These are phyloP conservation scores for Lindgomyces ingoldianus DNA, from an alignment of 495 filamentous ascomycete genomes.

Conservation along the genomic window DNA sequence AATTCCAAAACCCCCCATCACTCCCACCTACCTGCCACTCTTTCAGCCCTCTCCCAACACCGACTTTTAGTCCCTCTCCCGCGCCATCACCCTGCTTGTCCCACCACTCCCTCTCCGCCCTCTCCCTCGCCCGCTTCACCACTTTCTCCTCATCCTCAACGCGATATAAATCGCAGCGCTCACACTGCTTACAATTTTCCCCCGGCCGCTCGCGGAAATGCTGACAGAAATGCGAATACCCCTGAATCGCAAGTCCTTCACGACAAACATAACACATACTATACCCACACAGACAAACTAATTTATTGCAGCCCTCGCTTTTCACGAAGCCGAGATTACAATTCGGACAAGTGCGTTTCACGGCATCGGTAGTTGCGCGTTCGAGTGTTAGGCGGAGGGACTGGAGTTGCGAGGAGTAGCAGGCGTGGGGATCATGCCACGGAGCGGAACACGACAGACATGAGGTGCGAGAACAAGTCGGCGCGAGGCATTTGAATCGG, in stretches of 20 bases:
- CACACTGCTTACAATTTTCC: slow-evolving; percentile 72
- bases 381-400: slow-evolving; percentile 86
- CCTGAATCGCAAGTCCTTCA: slow-evolving; percentile 58
- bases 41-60: slow-evolving; percentile 5
- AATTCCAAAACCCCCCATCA: slow-evolving; percentile 9
- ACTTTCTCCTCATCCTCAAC: slow-evolving; percentile 81
- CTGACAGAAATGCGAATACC: slow-evolving; percentile 91
- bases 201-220: slow-evolving; percentile 84
- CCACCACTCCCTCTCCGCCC: slow-evolving; percentile 81
- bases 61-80: slow-evolving; percentile 18
- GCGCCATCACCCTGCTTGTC: slow-evolving; percentile 59
- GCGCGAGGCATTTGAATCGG: slow-evolving; percentile 71
- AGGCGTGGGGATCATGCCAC: slow-evolving; percentile 69
- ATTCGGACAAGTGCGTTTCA: slow-evolving; percentile 91
- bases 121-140: slow-evolving; percentile 70
- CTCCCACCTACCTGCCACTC: slow-evolving; percentile 18
- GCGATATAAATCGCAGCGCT: slow-evolving; percentile 86
- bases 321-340: slow-evolving; percentile 93
- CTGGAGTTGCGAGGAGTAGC: slow-evolving; percentile 62
- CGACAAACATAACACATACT: slow-evolving; percentile 95
- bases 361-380: slow-evolving; percentile 83
- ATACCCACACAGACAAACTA: slow-evolving; percentile 97
- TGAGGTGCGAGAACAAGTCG: slow-evolving; percentile 64
- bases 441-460: slow-evolving; percentile 72
- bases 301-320: slow-evolving; percentile 88